phyloP scores from a whole-genome alignment of 1,139 yeast species.

The Lodderomyces margitis region DNA sequence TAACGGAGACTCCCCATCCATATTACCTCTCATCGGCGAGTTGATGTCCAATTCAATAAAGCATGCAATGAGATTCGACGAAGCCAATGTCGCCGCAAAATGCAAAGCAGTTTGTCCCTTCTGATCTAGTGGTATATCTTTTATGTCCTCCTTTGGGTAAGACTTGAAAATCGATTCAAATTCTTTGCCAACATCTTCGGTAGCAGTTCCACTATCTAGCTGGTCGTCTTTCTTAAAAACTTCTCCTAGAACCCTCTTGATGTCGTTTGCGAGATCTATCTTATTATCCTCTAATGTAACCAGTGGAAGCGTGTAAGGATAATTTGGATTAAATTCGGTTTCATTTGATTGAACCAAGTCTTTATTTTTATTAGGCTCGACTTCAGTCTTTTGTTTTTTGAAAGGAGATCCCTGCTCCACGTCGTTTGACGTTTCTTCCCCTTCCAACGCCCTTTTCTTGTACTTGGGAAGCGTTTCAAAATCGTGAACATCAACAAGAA shows the following conservation, averaged over 20 bases:
- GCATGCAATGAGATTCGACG: constrained; percentile 34
- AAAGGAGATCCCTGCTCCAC: constrained; percentile 31
- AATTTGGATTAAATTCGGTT: constrained; percentile 25
- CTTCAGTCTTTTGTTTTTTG: constrained; percentile 25
- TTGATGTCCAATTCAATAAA: constrained; percentile 37
- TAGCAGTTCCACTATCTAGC: constrained; percentile 24
- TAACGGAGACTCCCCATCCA: constrained; percentile 41
- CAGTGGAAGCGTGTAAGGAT: constrained; percentile 58
- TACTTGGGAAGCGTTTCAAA: constrained; percentile 37
- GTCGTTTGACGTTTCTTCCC: constrained; percentile 13
- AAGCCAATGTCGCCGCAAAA: constrained; percentile 46
- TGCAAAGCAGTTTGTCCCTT: constrained; percentile 48
- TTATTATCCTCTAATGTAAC: constrained; percentile 34
- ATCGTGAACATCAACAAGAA: constrained; percentile 47
- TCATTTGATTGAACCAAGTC: background rate
- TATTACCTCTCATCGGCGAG: constrained; percentile 44
- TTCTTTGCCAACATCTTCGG: constrained; percentile 31
- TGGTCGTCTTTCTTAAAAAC: constrained; percentile 45
- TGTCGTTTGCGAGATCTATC: constrained; percentile 43
- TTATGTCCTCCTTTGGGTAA: constrained; percentile 13
- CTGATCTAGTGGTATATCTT: constrained; percentile 42
- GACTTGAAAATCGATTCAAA: constrained; percentile 22
- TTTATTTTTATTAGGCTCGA: background rate
- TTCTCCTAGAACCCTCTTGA: constrained; percentile 49
- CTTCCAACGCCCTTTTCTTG: constrained; percentile 20